Conservation (phyloP, 345 rosid species). For the Erodium maritimum region DNA sequence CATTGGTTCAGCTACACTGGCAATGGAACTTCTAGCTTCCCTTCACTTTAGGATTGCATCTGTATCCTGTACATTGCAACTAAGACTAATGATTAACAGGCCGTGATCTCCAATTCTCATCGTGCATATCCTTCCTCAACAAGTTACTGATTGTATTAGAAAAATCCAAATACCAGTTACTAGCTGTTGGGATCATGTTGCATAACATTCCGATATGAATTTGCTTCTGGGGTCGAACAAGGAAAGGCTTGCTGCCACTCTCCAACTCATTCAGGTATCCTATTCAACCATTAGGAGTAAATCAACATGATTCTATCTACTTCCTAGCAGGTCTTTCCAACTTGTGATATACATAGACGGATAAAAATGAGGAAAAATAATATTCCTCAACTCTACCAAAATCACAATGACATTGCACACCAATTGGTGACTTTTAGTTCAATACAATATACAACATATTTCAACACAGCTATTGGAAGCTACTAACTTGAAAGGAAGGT, state of each 20-base stretch:
- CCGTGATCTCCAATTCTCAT: no score
- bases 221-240: constrained; percentile 20
- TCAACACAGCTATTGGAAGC: neutral
- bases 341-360: no score
- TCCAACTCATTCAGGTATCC: constrained; percentile 25
- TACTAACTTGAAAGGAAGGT: neutral
- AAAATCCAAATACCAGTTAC: no score
- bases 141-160: no score
- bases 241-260: constrained; percentile 21
- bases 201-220: constrained; percentile 7
- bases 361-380: no score
- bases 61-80: no score
- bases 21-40: constrained; percentile 38
- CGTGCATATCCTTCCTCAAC: no score
- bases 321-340: no score
- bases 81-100: neutral
- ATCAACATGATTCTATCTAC: no score
- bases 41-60: no score
- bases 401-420: constrained; percentile 1
- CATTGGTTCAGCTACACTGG: constrained; percentile 48
- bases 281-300: constrained; percentile 17
- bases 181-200: no score
- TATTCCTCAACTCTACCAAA: no score
- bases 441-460: neutral
- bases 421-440: neutral